These are phyloP conservation scores for Venturiaceae sp. DNA, from an alignment of 2,329 filamentous ascomycete genomes.

Conservation along the genomic window DNA sequence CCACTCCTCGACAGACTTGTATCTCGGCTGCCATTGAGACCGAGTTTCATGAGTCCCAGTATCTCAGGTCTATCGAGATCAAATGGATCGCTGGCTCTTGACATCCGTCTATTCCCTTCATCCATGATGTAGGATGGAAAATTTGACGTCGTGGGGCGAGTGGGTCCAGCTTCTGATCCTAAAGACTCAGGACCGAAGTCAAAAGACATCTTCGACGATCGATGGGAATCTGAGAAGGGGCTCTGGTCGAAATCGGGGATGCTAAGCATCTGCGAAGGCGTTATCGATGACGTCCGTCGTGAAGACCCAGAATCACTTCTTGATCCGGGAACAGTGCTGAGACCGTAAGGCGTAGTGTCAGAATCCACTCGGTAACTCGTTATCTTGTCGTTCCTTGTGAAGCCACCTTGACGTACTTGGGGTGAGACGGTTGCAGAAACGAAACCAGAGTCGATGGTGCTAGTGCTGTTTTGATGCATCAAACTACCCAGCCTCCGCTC, in stretches of 20 bases:
- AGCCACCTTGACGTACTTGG: not conserved
- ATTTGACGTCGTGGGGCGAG: not conserved
- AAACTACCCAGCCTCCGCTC: not conserved
- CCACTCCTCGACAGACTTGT: not conserved
- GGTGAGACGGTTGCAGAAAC: constrained; percentile 2
- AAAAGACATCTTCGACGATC: not conserved
- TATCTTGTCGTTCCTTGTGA: not conserved
- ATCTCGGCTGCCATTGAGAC: constrained; percentile 13
- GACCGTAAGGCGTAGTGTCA: not conserved
- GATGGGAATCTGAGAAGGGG: not conserved
- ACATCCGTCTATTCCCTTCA: not conserved
- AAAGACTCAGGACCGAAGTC: not conserved
- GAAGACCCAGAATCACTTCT: not conserved
- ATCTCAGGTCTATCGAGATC: constrained; percentile 30
- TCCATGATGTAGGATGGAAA: constrained; percentile 4
- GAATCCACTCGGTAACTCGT: not conserved
- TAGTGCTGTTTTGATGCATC: constrained; percentile 1
- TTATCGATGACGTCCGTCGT: not conserved
- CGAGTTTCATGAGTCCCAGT: constrained; percentile 21
- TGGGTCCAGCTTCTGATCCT: not conserved
- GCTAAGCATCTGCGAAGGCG: not conserved
- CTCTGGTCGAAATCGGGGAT: not conserved
- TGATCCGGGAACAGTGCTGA: not conserved
- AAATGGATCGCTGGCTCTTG: constrained; percentile 21
- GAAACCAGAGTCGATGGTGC: constrained; percentile 6